Base-by-base conservation (phyloP, 163 green algal genomes). In the Scenedesmus sp. region DNA sequence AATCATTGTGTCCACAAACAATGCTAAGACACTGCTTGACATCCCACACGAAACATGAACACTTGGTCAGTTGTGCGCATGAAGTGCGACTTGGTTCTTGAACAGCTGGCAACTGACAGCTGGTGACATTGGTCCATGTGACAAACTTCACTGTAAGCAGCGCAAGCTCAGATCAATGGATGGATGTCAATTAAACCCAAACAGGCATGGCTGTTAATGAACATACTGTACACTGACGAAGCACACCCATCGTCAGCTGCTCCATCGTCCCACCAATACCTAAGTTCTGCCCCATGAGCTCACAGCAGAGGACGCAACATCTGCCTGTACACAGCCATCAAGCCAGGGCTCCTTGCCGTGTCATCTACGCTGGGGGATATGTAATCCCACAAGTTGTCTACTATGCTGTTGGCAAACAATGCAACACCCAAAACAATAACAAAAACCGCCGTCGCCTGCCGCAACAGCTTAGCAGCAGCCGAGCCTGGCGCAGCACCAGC, bases 321-420 rank as follows among this genome's bases (percentile, higher is more conserved):
- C 35, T 87, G 82, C 35, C 82, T 78, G 18, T 79, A 87, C 53
- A 51, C 33, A 30, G 16, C 26, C 82, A 76, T 37, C 13, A 46
- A 13, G 13, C 16, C n/a, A n/a, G 30, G 37, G 81, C 44, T n/a
- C 49, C 81, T 42, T 20, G 81, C 33, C 53, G 4, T 37, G 37
- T 61, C 53, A 42, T 68, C 82, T 79, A 20, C 42, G 20, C 26
- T 80, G 35, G 83, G 59, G 26, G 65, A n/a, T 6, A 59, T 61
- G 40, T 85, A 85, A 68, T 49, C 33, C 73, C 73, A 85, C 6
- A 68, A 44, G 13, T 40, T 42, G 13, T 86, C 86, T 35, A 90
- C 30, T n/a, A 91, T 37, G 16, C 76, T 46, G 61, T 91, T 91
- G 1, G 42, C 87, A 81, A 91, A 91, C 53, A 91, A 43, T 12